Evolutionary conservation across 176 grass and related monocot genomes (phyloP).

Genomic region (Rhynchospora breviuscula): DNA sequence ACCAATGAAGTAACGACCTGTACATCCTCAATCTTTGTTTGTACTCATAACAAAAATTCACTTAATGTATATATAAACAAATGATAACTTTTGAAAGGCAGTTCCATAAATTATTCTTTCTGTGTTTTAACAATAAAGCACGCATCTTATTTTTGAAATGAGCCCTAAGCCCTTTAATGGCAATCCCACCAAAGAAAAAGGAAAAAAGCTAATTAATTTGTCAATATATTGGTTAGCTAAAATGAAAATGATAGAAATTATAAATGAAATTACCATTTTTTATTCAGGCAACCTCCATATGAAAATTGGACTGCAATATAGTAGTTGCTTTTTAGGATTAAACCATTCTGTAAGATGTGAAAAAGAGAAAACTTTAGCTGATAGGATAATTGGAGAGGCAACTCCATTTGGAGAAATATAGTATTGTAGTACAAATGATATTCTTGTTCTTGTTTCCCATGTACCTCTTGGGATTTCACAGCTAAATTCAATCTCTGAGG

Average conservation of each 20-base stretch:
- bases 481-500: neutral
- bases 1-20: neutral
- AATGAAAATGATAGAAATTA: neutral
- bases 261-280: conserved; percentile 44
- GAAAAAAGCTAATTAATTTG: neutral
- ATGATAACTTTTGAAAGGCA: neutral
- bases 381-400: neutral
- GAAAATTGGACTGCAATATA: conserved; percentile 46
- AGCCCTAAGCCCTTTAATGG: neutral
- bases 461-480: neutral
- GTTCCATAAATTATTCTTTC: neutral
- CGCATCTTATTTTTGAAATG: neutral
- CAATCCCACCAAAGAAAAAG: neutral
- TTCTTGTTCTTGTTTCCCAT: neutral
- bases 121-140: neutral
- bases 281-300: conserved; percentile 37
- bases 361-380: neutral
- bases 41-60: neutral
- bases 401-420: neutral
- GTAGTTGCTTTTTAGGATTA: conserved; percentile 40
- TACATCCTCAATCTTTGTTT: neutral
- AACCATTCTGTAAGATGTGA: conserved; percentile 50
- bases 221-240: conserved; percentile 3
- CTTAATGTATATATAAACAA: neutral
- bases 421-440: neutral